Evolutionary conservation across 768 basidiomycete species (phyloP), one percentile per base, ranked within the genome.

Genomic region (Rhodosporidiobolus odoratus): DNA sequence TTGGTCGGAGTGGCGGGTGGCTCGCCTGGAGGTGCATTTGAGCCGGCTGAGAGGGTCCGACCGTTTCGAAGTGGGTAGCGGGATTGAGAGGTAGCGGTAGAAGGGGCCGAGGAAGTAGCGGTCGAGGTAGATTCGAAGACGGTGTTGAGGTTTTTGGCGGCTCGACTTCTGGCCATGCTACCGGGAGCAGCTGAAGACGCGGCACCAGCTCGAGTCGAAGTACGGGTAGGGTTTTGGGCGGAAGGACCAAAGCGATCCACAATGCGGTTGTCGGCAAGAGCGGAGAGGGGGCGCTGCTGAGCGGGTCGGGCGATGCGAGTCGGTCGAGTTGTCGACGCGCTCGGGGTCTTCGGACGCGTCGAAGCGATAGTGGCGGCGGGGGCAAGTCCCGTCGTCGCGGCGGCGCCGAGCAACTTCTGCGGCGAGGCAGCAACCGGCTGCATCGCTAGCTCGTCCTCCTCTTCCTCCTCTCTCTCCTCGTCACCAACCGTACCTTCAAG

Each of bases 101-200:
- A n/a, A n/a, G 43, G 13, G 1, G 41, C 23, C 16, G 41, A 41
- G 27, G 35, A 19, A 6, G 30, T 34, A 7, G 38, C 35, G 9
- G n/a, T 32, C 10, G 63, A 45, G 16, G 45, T 23, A 17, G 66
- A 23, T 58, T 73, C 72, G 35, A 73, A 66, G 1, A 73, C 68
- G 2, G 60, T 69, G 27, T 56, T 58, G 48, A 73, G 67, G 65
- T 73, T 62, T 58, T 73, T 73, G 15, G 67, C 72, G 0, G 54
- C 72, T 30, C 53, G 32, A 3, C 52, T 52, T 17, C 68, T 60
- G 15, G 60, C 65, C 5, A 71, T 50, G 1, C 37, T 38, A 15
- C 27, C 25, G 9, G 25, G 6, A 4, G 50, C 17, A 1, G 48
- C 4, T 15, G 52, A 41, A 2, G 62, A 5, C 41, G 4, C 13